Evolutionary conservation across 768 basidiomycete species (phyloP).

Genomic region (Stropharia rugosoannulata): DNA sequence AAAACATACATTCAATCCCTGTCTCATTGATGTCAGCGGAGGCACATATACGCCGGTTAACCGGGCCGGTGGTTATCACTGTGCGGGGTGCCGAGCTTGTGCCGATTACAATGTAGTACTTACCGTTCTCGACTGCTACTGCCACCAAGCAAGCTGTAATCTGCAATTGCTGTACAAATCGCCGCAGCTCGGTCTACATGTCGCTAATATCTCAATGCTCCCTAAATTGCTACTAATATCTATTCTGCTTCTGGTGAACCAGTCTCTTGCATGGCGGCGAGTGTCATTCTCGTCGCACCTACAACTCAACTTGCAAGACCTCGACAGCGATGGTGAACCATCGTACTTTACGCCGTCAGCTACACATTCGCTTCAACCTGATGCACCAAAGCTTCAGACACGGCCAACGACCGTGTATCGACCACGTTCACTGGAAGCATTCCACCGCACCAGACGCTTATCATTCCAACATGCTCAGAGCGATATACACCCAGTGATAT

Average conservation of each 20-base stretch:
- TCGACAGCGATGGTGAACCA: neutral
- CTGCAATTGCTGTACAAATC: no score
- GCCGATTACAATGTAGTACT: no score
- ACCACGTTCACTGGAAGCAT: slow-evolving; percentile 49
- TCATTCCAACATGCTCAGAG: slow-evolving; percentile 50
- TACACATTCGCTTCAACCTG: slow-evolving; percentile 10
- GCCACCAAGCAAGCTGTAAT: no score
- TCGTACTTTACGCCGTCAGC: slow-evolving; percentile 16
- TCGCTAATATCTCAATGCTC: slow-evolving; percentile 16
- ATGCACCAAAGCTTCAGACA: slow-evolving; percentile 36
- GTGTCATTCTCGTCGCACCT: slow-evolving; percentile 21
- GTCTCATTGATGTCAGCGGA: no score
- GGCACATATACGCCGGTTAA: no score
- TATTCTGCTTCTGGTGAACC: slow-evolving; percentile 12
- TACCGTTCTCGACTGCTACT: no score
- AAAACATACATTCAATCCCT: no score
- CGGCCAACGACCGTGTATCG: slow-evolving; percentile 58
- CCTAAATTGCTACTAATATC: slow-evolving; percentile 15
- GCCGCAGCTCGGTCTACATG: neutral
- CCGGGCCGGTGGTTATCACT: no score
- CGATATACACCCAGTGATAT: slow-evolving; percentile 45
- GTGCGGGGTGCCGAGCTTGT: no score
- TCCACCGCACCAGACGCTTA: slow-evolving; percentile 51
- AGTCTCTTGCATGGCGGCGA: slow-evolving; percentile 11
- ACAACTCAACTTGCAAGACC: slow-evolving; percentile 11